Conservation (phyloP, 345 rosid genomes). For the Eucalyptus pauciflora region DNA sequence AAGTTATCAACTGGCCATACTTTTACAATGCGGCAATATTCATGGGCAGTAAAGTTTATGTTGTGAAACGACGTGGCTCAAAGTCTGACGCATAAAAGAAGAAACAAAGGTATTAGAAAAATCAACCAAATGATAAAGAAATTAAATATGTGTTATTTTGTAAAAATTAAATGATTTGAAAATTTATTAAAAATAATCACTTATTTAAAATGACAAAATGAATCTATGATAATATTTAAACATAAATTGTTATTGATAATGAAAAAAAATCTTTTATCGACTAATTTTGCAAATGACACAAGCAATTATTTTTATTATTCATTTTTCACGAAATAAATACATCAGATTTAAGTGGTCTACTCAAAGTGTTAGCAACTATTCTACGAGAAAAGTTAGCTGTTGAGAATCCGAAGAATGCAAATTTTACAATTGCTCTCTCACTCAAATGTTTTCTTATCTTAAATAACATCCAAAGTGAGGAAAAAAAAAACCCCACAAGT, state of each 20-base stretch:
- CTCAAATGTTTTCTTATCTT: too few relatives aligned
- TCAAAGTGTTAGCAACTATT: rapidly evolving
- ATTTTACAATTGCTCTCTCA: not conserved
- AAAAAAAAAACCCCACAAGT: too few relatives aligned
- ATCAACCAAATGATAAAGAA: not conserved
- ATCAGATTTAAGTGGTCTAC: rapidly evolving
- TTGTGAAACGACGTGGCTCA: not conserved
- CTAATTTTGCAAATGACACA: too few relatives aligned
- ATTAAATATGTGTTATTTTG: too few relatives aligned
- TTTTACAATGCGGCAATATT: not conserved
- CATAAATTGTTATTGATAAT: too few relatives aligned
- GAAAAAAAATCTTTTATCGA: too few relatives aligned
- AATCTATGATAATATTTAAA: too few relatives aligned
- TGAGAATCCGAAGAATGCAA: rapidly evolving
- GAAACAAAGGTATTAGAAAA: not conserved
- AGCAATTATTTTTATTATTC: too few relatives aligned
- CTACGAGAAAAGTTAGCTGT: rapidly evolving
- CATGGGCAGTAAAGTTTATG: not conserved
- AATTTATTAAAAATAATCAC: too few relatives aligned
- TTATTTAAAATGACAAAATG: too few relatives aligned
- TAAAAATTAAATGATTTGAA: too few relatives aligned
- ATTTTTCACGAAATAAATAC: rapidly evolving
- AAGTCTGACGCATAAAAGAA: not conserved
- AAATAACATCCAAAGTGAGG: too few relatives aligned
- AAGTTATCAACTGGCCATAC: not conserved